A percentile compares a stretch with the other conserved stretches of the same genome.
Conservation (phyloP, 805 yeast species). For the Zygosaccharomyces rouxii region DNA sequence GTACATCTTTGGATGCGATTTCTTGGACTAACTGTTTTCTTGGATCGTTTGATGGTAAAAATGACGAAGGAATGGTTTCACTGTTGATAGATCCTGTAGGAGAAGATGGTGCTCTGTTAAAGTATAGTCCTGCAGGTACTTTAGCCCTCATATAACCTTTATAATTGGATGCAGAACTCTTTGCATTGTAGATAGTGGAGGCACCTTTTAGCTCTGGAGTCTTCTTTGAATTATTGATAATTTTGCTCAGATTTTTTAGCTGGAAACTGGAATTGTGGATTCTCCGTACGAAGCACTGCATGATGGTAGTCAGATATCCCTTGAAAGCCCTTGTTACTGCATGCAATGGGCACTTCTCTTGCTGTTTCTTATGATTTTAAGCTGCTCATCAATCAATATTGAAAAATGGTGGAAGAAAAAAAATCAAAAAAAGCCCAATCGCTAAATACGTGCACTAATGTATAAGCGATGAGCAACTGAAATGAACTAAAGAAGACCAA, state of each 20-base stretch:
- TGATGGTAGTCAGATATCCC: neutral
- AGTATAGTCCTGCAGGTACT: conserved; percentile 55
- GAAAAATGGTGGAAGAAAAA: neutral
- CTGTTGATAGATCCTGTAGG: conserved; percentile 44
- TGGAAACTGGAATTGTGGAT: conserved; percentile 11
- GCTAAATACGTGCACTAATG: neutral
- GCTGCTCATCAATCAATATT: neutral
- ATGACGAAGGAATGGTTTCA: conserved; percentile 59
- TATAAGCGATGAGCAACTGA: conserved; percentile 1
- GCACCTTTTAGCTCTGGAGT: conserved; percentile 23
- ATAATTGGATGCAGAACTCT: conserved; percentile 62
- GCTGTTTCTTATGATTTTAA: neutral
- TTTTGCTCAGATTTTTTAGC: conserved; percentile 16
- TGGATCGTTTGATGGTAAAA: conserved; percentile 59
- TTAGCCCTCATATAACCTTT: conserved; percentile 40
- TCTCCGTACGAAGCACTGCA: conserved; percentile 15
- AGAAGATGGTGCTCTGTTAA: conserved; percentile 62
- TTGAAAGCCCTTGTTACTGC: neutral
- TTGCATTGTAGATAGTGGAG: conserved; percentile 52
- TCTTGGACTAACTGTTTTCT: conserved; percentile 41
- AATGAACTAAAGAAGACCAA: neutral
- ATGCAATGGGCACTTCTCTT: neutral
- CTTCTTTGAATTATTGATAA: conserved; percentile 13
- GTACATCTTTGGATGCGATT: conserved; percentile 24
- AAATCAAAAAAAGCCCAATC: neutral